Conservation (phyloP, 2,329 filamentous ascomycete genomes). For the Aspergillus brasiliensis region DNA sequence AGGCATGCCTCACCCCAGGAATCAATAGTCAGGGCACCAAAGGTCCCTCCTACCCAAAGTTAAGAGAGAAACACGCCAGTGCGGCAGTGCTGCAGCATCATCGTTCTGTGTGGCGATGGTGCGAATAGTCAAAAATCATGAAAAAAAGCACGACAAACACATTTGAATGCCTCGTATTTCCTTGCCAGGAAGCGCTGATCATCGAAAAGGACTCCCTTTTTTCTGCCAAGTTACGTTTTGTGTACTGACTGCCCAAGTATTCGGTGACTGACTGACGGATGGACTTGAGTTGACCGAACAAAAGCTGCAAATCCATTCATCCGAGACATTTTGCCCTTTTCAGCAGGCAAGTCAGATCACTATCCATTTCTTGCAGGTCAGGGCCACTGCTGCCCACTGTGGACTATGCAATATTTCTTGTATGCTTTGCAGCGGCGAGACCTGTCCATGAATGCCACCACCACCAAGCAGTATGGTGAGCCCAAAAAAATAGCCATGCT, state of each 20-base stretch:
- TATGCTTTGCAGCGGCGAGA: neutral
- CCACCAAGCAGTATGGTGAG: too few species aligned
- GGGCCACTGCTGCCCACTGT: neutral
- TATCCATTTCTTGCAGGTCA: neutral
- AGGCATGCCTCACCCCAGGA: neutral
- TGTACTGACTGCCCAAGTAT: neutral
- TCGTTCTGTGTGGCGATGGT: neutral
- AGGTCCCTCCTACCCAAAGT: neutral
- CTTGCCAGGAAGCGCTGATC: neutral
- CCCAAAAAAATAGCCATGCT: too few species aligned
- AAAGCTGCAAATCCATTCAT: neutral
- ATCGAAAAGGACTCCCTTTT: neutral
- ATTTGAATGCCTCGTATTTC: neutral
- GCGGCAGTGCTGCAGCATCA: neutral
- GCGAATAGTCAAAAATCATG: neutral
- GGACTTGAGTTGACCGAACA: neutral
- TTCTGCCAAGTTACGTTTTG: neutral
- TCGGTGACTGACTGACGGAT: neutral
- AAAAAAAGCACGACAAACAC: neutral
- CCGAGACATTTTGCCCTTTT: neutral
- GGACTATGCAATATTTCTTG: neutral
- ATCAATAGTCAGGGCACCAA: neutral
- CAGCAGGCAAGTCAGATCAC: neutral
- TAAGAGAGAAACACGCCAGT: neutral
- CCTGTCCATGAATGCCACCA: neutral